Percentiles rank a stretch among this genome's conserved stretches.
phyloP scores from a whole-genome alignment of 495 filamentous ascomycete genomes.

The Aspergillus kassunensis region DNA sequence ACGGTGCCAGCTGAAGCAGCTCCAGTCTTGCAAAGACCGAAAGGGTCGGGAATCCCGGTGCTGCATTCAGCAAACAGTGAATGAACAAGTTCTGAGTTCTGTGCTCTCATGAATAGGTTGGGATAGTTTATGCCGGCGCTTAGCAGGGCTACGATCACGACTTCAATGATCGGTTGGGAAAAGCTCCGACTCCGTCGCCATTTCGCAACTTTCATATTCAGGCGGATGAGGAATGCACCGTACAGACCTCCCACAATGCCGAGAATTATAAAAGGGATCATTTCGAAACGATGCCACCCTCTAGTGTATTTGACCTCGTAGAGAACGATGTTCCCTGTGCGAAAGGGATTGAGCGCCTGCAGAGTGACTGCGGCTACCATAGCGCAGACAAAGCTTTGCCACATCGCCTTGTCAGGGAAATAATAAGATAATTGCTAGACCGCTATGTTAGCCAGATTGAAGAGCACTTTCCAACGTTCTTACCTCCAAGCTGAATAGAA shows the following conservation, averaged over 20 bases:
- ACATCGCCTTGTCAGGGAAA: conserved; percentile 99
- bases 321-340: conserved; percentile 91
- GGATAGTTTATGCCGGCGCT: conserved; percentile 92
- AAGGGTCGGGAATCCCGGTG: conserved; percentile 69
- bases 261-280: conserved; percentile 81
- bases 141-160: conserved; percentile 65
- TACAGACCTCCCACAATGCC: conserved; percentile 90
- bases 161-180: conserved; percentile 68
- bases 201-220: conserved; percentile 82
- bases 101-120: conserved; percentile 89
- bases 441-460: conserved; percentile 2
- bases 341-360: conserved; percentile 90
- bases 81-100: conserved; percentile 88
- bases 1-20: conserved; percentile 68
- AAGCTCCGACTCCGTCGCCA: conserved; percentile 65
- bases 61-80: conserved; percentile 89
- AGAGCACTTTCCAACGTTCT: background rate
- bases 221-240: conserved; percentile 88
- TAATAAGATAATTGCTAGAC: conserved; percentile 86
- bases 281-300: conserved; percentile 93
- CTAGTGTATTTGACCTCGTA: conserved; percentile 94
- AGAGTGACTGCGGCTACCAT: conserved; percentile 95
- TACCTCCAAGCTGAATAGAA: conserved; percentile 88
- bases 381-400: conserved; percentile 98
- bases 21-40: conserved; percentile 82